These are phyloP conservation scores for Salix caprea DNA, from an alignment of 345 rosid genomes.

Conservation along the genomic window DNA sequence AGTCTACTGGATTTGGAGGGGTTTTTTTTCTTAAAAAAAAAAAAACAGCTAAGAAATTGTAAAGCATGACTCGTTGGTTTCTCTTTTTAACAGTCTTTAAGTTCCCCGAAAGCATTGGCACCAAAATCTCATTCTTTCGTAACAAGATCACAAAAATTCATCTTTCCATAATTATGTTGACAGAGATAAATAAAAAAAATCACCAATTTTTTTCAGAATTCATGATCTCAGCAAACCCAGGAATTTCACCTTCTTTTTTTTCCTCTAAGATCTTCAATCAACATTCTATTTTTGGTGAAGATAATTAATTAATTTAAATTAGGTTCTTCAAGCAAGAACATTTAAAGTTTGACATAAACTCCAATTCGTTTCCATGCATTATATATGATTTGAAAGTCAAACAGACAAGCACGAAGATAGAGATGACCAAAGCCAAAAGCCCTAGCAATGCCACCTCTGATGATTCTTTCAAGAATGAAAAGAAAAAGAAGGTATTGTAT, in stretches of 20 bases:
- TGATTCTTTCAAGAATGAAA: slow-evolving; percentile 50
- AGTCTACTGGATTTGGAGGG: no score
- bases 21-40: neutral
- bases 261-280: neutral
- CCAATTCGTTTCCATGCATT: neutral
- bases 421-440: slow-evolving; percentile 33
- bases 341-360: neutral
- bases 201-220: slow-evolving; percentile 1
- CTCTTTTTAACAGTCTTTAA: slow-evolving; percentile 10
- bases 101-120: slow-evolving; percentile 63
- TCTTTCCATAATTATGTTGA: neutral
- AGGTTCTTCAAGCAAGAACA: neutral
- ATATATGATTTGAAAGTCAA: slow-evolving; percentile 30
- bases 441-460: slow-evolving; percentile 18
- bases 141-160: slow-evolving; percentile 30
- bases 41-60: neutral
- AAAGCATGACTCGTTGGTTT: slow-evolving; percentile 6
- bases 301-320: neutral
- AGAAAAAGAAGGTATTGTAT: slow-evolving; percentile 64
- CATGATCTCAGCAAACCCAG: slow-evolving; percentile 11
- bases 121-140: slow-evolving; percentile 49
- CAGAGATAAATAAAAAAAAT: neutral
- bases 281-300: neutral
- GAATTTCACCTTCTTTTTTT: neutral
- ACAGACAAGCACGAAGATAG: slow-evolving; percentile 15